Evolutionary conservation across 306 rosid species (phyloP), one percentile per base, ranked within the genome.

Genomic region (Medicago lupulina): DNA sequence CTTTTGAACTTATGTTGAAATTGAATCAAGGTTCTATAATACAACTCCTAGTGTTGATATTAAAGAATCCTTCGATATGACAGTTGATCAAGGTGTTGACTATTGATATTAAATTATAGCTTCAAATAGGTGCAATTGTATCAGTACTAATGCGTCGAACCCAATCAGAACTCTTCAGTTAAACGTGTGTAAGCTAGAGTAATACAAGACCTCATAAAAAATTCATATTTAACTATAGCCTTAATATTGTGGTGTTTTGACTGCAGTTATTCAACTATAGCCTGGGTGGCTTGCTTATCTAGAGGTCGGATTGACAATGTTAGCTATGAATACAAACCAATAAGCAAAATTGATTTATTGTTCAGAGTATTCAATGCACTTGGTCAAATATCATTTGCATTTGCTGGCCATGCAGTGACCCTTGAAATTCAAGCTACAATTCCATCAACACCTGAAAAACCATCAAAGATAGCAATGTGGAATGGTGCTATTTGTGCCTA

Each of bases 401-500:
- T 86, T 80, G 97, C 98, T 0, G 98, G 98, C 13, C 97, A 94
- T 51, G 98, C 98, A 5, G 96, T 94, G 70, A 88, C 82, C 1
- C 90, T 94, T 7, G 98, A 94, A 80, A 94, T 94, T 76, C 97
- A 94, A 80, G 98, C 98, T 55, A 94, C 97, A 28, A 94, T 94
- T 73, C 97, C 97, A 2, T 92, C 97, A 14, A 94, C 95, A 2
- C 96, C 95, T 0, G 95, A 92, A 62, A 88, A 71, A 78, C 97
- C 98, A 8, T 94, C 98, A 15, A 90, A 66, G 81, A 77, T 86
- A 46, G 74, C 96, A 9, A 92, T 94, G 98, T 94, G 97, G 98
- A 89, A 82, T 18, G 97, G 98, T 14, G 97, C 86, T 1, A 0
- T 94, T 0, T 91, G 90, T 13, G 93, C 98, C 57, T 94, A 94